phyloP scores from a whole-genome alignment of 2,329 filamentous ascomycete species.

The Aspergillus phoenicis region DNA sequence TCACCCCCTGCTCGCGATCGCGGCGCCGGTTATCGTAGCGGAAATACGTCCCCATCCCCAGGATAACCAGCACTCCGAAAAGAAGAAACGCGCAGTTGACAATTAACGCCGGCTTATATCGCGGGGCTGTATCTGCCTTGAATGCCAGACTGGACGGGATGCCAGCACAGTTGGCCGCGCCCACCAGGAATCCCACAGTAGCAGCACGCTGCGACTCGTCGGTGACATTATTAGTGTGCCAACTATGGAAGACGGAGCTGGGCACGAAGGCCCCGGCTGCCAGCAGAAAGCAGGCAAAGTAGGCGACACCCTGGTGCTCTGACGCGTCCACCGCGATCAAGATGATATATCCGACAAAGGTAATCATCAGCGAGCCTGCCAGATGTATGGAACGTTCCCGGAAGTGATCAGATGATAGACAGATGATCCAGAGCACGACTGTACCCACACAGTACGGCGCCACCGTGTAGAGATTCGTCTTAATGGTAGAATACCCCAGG shows the following conservation, averaged over 20 bases:
- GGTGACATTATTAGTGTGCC: constrained; percentile 17
- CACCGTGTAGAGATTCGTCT: constrained; percentile 68
- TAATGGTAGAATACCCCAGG: constrained; percentile 54
- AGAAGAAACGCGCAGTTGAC: constrained; percentile 16
- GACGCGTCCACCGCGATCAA: constrained; percentile 15
- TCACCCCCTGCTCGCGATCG: constrained; percentile 11
- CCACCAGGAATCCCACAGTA: constrained; percentile 16
- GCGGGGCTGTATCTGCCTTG: constrained; percentile 12
- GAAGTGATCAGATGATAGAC: constrained; percentile 54
- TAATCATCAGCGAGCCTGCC: constrained; percentile 15
- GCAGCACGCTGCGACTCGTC: constrained; percentile 14
- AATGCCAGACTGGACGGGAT: constrained; percentile 19
- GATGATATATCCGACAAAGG: constrained; percentile 20
- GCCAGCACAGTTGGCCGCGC: constrained; percentile 18
- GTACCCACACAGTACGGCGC: constrained; percentile 74
- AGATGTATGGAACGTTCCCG: constrained; percentile 25
- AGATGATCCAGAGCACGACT: constrained; percentile 68
- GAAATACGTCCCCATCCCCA: constrained; percentile 15
- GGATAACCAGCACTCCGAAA: constrained; percentile 9
- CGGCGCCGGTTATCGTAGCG: constrained; percentile 12
- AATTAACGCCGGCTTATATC: constrained; percentile 14
- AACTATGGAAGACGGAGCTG: constrained; percentile 17
- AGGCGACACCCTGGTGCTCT: constrained; percentile 11
- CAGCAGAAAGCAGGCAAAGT: constrained; percentile 19
- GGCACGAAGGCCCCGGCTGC: constrained; percentile 15